Base-by-base conservation (phyloP, 768 basidiomycete species). In the Galerina sulciceps region DNA sequence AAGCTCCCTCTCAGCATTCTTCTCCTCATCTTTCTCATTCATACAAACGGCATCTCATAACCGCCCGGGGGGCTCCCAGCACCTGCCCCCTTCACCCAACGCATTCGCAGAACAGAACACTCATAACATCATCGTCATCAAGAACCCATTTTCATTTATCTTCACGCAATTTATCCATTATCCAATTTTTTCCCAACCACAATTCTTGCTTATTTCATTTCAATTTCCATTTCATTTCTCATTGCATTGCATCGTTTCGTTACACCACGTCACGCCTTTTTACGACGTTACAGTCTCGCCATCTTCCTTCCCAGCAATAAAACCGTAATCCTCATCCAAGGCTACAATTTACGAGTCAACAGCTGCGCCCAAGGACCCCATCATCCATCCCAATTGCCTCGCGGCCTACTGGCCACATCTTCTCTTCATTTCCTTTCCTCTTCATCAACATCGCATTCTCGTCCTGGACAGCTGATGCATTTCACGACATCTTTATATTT, bases 231-330 rank as follows among this genome's bases (percentile, higher is more conserved):
- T 53, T 56, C 48, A 56, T 47, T 42, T 31, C 22, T 47, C 57
- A 60, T 61, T 35, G 55, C 57, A 58, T 72, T 65, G 63, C 74
- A 77, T 73, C 67, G 63, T 74, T 75, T 73, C 68, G 65, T 74
- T 75, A 72, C 72, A 78, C 71, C 73, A 74, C 73, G 69, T 70
- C 53, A 73, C 41, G 41, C 65, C 67, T 60, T 48, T 64, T 66
- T 46, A 65, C 57, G 64, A 61, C 61, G 41, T 62, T 55, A 59
- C 53, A 61, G 59, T 42, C 45, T 56, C 46, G 48, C 44, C 53
- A 53, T 58, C 35, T 18, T 40, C 55, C 23, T 60, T 53, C 51
- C 40, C 40, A 54, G 37, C 58, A 53, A 48, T 41, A 60, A 59
- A 58, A 60, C 53, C 57, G 48, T 53, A 38, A 52, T 61, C 55